Evolutionary conservation across 2,329 filamentous ascomycete genomes (phyloP), one percentile per base, ranked within the genome.

Genomic region (Delphinella strobiligena): DNA sequence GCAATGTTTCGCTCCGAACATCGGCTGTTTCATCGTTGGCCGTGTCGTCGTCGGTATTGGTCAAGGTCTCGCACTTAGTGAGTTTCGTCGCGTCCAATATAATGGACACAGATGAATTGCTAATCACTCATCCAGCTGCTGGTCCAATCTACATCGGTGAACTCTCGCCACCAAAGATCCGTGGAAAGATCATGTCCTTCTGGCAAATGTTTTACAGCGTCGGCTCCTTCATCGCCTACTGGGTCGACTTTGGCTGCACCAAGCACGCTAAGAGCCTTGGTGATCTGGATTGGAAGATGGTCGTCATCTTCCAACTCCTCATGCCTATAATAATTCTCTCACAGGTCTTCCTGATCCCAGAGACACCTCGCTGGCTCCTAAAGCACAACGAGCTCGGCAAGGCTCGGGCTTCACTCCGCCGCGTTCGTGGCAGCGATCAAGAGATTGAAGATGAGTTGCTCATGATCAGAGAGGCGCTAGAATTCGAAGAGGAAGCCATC

Each of bases 121-220:
- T 27, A 27, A 38, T n/a, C 15, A 27, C 22, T 12, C 7, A 12
- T 27, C 7, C 22, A 27, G 22, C 46, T 27, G 69, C 79, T 38
- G 78, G 78, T 2, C 76, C 78, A 8, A 77, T 82, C 38, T 83
- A 83, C 57, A 83, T 83, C 45, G 76, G 78, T 45, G 79, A 83
- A 54, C 61, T 82, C 34, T 68, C 76, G 0, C 77, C 78, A 0
- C 56, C 75, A 4, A 67, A 76, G 45, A 80, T 82, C 45, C 70
- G 78, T 42, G 77, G 77, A 36, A 71, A 68, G 45, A 76, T 80
- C 54, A 80, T 81, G 77, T 72, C 74, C 2, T 78, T 80, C 52
- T 80, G 77, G 77, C 77, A 80, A 55, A 68, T 78, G 50, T 78
- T 78, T 60, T 81, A 78, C 59, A 73, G 64, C 2, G 77, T 80